phyloP scores from a whole-genome alignment of 306 rosid genomes.

The Aeschynomene evenia region DNA sequence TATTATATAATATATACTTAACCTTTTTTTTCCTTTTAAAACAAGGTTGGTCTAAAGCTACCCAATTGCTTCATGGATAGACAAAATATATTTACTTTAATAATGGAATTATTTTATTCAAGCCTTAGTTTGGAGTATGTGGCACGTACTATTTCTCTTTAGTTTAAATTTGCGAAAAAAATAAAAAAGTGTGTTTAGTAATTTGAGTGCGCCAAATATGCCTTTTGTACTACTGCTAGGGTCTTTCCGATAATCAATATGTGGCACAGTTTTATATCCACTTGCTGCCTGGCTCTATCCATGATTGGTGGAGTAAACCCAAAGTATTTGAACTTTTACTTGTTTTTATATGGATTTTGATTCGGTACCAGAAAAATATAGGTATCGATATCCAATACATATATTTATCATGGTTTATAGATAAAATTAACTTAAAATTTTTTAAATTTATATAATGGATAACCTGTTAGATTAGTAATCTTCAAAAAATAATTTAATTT shows the following conservation, averaged over 20 bases:
- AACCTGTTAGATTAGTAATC: too few relatives aligned
- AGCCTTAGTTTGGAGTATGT: background rate
- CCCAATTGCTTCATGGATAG: background rate
- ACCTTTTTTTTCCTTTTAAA: background rate
- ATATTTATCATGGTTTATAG: too few relatives aligned
- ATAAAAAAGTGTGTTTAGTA: background rate
- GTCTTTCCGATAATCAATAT: slow-evolving; percentile 14
- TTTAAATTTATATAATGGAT: too few relatives aligned
- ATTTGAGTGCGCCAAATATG: background rate
- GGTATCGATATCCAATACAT: too few relatives aligned
- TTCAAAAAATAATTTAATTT: too few relatives aligned
- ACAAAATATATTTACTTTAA: background rate
- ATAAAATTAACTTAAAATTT: too few relatives aligned
- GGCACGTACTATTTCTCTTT: slow-evolving; percentile 4
- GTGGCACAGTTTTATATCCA: background rate
- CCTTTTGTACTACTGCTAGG: background rate
- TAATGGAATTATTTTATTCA: background rate
- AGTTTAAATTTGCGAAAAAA: background rate
- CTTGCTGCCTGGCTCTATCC: background rate
- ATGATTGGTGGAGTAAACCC: slow-evolving; percentile 18
- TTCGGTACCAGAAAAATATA: too few relatives aligned
- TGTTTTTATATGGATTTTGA: too few relatives aligned
- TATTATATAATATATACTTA: background rate
- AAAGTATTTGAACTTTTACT: slow-evolving; percentile 10
- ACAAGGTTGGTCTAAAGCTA: slow-evolving; percentile 4